phyloP scores from a whole-genome alignment of 164 flowering plant genomes.

The Nelumbo lutea region DNA sequence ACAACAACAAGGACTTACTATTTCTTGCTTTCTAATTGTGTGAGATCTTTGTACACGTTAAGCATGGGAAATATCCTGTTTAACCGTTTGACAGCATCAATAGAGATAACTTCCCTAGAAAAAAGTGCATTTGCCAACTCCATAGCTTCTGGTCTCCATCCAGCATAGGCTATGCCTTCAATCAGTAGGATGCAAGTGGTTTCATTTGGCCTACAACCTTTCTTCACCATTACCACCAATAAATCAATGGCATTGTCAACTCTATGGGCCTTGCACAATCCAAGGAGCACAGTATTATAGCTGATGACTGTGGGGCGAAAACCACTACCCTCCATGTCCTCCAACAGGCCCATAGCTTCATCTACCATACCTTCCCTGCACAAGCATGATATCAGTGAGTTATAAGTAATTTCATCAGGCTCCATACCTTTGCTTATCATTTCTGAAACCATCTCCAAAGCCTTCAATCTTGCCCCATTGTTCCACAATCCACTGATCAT shows the following conservation, averaged over 20 bases:
- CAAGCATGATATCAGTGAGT: constrained; percentile 60
- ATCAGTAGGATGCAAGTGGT: constrained; percentile 48
- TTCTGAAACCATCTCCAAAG: constrained; percentile 47
- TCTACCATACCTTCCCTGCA: constrained; percentile 81
- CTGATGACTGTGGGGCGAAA: constrained; percentile 45
- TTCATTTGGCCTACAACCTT: constrained; percentile 60
- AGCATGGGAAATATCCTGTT: constrained; percentile 47
- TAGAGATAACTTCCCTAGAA: constrained; percentile 33
- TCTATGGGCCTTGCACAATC: constrained; percentile 59
- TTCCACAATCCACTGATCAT: constrained; percentile 72
- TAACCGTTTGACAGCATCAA: constrained; percentile 44
- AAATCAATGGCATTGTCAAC: constrained; percentile 52
- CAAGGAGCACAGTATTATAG: constrained; percentile 59
- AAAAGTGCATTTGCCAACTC: constrained; percentile 49
- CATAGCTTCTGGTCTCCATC: constrained; percentile 62
- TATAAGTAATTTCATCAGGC: constrained; percentile 69
- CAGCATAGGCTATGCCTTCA: constrained; percentile 65
- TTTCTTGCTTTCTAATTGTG: constrained; percentile 21
- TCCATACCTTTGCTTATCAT: constrained; percentile 56
- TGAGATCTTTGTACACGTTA: constrained; percentile 33
- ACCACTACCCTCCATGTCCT: constrained; percentile 46
- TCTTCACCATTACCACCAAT: constrained; percentile 54
- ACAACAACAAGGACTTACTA: constrained; percentile 2
- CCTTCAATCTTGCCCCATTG: constrained; percentile 40
- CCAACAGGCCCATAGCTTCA: constrained; percentile 53